Percentiles rank a stretch among this genome's conserved stretches.
Conservation (phyloP, 495 filamentous ascomycete species). For the Aspergillus conjunctus region DNA sequence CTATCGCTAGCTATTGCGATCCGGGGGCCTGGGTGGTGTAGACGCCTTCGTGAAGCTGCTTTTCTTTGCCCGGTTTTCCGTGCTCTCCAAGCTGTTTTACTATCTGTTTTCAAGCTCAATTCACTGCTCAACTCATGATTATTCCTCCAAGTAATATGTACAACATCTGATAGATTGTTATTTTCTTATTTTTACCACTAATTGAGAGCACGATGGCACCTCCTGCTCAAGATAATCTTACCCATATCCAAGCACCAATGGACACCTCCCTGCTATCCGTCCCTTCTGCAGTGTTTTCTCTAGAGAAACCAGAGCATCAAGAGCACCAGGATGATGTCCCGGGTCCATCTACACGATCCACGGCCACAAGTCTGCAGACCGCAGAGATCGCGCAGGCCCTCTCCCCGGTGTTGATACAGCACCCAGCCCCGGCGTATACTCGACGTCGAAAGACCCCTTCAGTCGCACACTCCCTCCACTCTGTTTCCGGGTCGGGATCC, state of each 20-base stretch:
- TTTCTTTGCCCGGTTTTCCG: background rate
- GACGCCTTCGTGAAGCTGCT: background rate
- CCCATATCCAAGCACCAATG: background rate
- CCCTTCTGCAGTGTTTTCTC: background rate
- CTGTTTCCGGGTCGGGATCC: background rate
- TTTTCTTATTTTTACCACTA: background rate
- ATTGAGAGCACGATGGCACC: background rate
- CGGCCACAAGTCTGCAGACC: background rate
- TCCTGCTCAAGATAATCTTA: background rate
- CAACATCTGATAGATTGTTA: background rate
- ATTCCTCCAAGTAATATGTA: background rate
- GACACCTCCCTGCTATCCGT: background rate
- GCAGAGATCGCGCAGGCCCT: constrained; percentile 3
- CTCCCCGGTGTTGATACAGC: background rate
- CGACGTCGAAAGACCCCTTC: constrained; percentile 3
- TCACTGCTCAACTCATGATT: background rate
- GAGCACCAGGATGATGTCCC: background rate
- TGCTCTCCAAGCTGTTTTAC: background rate
- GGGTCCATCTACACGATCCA: background rate
- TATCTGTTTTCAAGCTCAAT: background rate
- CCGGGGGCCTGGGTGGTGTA: background rate
- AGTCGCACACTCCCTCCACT: background rate
- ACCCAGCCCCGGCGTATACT: background rate
- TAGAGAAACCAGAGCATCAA: background rate
- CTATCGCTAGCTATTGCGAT: background rate